These are phyloP conservation scores for Ganoderma leucocontextum DNA, from an alignment of 1,284 basidiomycete genomes.

Conservation along the genomic window DNA sequence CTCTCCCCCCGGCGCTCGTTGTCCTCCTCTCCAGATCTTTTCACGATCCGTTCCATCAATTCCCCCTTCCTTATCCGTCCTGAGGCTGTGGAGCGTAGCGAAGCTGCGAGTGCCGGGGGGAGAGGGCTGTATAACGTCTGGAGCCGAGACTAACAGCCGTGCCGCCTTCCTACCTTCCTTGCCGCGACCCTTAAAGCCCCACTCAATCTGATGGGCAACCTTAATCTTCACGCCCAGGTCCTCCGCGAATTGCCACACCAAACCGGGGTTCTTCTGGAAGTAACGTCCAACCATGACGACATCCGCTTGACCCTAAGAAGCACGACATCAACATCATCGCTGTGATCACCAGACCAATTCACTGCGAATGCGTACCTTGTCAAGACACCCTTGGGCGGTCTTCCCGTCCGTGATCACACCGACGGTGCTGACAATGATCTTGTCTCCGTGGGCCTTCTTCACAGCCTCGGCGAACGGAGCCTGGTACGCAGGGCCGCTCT, in stretches of 20 bases:
- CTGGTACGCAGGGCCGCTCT: constrained; percentile 51
- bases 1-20: no score
- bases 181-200: constrained; percentile 50
- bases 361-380: constrained; percentile 38
- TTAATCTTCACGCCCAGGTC: constrained; percentile 56
- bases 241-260: constrained; percentile 60
- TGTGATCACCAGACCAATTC: background rate
- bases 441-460: constrained; percentile 51
- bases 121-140: no score
- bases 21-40: no score
- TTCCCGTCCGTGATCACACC: constrained; percentile 65
- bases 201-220: constrained; percentile 59
- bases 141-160: no score
- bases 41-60: no score
- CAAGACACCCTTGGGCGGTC: constrained; percentile 70
- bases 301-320: constrained; percentile 48
- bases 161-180: constrained; percentile 23
- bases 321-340: background rate
- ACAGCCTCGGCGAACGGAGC: constrained; percentile 59
- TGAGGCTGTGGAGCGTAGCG: no score
- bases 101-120: no score
- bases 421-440: constrained; percentile 63
- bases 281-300: constrained; percentile 58
- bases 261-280: constrained; percentile 65
- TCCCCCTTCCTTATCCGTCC: no score